Evolutionary conservation across 1,284 basidiomycete genomes (phyloP).

Genomic region (Phylloboletellus chloephorus): DNA sequence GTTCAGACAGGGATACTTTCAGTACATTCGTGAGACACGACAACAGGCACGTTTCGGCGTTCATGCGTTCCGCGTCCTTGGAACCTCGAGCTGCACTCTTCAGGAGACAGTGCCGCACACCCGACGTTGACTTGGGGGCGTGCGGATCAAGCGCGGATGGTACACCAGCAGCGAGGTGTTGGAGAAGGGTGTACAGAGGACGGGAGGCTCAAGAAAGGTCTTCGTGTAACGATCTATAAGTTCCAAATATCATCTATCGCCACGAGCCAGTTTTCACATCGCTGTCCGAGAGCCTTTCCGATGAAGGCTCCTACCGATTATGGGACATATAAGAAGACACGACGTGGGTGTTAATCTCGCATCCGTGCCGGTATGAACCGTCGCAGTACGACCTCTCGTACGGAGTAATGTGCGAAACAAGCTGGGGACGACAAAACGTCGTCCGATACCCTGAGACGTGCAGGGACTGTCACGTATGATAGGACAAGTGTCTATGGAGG

Average conservation of each 20-base stretch:
- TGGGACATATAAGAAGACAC: not conserved
- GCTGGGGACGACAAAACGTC: slow-evolving; percentile 61
- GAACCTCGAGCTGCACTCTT: not conserved
- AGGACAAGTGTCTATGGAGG: slow-evolving; percentile 75
- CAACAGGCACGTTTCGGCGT: not conserved
- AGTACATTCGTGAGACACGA: slow-evolving; percentile 2
- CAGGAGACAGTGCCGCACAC: slow-evolving; percentile 1
- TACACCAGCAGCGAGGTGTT: slow-evolving; percentile 1
- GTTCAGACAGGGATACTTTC: not conserved
- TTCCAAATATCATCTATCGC: slow-evolving; percentile 9
- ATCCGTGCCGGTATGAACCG: slow-evolving; percentile 89
- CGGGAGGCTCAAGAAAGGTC: not conserved
- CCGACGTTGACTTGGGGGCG: not conserved
- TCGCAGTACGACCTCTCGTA: slow-evolving; percentile 82
- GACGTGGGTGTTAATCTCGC: slow-evolving; percentile 60
- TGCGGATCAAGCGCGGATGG: slow-evolving; percentile 6
- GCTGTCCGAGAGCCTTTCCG: not conserved
- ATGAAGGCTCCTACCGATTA: not conserved
- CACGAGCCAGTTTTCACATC: not conserved
- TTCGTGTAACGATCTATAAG: slow-evolving; percentile 17
- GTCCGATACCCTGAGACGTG: slow-evolving; percentile 49
- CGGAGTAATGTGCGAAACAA: slow-evolving; percentile 65
- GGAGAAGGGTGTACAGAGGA: not conserved
- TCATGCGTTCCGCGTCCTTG: slow-evolving; percentile 1
- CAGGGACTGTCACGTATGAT: slow-evolving; percentile 88